Evolutionary conservation across 75 land plant species (phyloP).

Genomic region (Cryptomeria japonica): DNA sequence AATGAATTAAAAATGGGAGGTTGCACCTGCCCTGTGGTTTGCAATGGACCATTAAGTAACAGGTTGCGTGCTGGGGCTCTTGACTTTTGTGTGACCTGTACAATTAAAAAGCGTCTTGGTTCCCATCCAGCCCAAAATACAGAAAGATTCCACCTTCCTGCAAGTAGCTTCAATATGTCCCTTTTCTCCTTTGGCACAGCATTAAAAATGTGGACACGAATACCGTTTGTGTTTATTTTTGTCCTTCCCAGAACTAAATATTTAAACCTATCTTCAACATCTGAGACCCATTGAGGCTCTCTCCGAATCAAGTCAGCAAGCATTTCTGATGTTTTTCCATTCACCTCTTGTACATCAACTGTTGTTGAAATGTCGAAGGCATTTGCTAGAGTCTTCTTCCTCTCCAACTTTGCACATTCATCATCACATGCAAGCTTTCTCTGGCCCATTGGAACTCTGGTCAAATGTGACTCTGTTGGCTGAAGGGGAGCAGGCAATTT

Average conservation of each 20-base stretch:
- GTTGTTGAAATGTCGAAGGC: conserved; percentile 82
- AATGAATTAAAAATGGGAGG: conserved; percentile 65
- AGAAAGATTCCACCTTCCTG: conserved; percentile 90
- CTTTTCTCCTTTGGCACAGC: conserved; percentile 80
- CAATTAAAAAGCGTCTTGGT: conserved; percentile 79
- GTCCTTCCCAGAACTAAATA: conserved; percentile 77
- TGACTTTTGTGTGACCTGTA: conserved; percentile 86
- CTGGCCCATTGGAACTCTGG: conserved; percentile 74
- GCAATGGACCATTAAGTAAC: conserved; percentile 40
- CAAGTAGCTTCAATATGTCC: conserved; percentile 78
- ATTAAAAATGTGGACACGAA: conserved; percentile 83
- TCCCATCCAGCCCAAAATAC: conserved; percentile 86
- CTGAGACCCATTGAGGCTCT: conserved; percentile 90
- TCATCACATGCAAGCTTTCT: conserved; percentile 90
- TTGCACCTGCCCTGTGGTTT: conserved; percentile 25
- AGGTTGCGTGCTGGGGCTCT: conserved; percentile 64
- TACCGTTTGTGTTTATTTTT: conserved; percentile 32
- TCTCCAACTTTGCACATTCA: conserved; percentile 85
- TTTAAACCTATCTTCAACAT: conserved; percentile 91
- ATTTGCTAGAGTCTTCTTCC: conserved; percentile 83
- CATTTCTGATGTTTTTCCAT: conserved; percentile 63
- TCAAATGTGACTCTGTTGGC: conserved; percentile 60
- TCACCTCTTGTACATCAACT: conserved; percentile 59
- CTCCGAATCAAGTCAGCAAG: conserved; percentile 66
- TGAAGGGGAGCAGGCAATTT: conserved; percentile 78